Conservation (phyloP, 257 asterid species). For the Penstemon davidsonii region DNA sequence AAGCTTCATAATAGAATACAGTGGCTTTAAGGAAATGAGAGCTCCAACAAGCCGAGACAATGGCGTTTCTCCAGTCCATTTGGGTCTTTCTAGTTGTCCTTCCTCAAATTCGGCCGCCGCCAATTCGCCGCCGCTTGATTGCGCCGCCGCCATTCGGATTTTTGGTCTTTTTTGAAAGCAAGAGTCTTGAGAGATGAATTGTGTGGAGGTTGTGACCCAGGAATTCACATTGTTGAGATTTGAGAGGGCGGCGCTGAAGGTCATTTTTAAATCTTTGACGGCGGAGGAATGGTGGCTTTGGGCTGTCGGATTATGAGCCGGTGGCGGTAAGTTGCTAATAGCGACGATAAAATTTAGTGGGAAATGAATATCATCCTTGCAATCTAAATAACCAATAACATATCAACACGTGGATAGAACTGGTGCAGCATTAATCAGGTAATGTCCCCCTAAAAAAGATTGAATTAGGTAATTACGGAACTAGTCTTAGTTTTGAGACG, state of each 20-base stretch:
- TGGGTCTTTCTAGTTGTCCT: conserved; percentile 79
- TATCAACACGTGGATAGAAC: conserved; percentile 20
- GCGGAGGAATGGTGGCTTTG: conserved; percentile 24
- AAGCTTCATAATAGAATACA: conserved; percentile 66
- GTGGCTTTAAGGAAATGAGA: conserved; percentile 78
- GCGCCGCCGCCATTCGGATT: conserved; percentile 43
- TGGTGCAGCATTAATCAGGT: too few species aligned
- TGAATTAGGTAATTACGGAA: too few species aligned
- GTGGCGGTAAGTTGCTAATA: conserved; percentile 22
- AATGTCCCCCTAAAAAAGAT: too few species aligned
- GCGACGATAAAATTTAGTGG: background rate
- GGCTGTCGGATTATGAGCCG: conserved; percentile 18
- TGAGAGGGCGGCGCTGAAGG: conserved; percentile 37
- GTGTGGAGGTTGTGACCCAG: conserved; percentile 25
- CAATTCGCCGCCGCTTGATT: conserved; percentile 38
- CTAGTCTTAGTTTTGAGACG: too few species aligned
- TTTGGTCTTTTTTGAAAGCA: conserved; percentile 26
- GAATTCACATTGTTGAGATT: conserved; percentile 43
- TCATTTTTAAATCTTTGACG: conserved; percentile 36
- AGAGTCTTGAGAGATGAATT: conserved; percentile 22
- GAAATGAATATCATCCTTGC: background rate
- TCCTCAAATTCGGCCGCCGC: conserved; percentile 53
- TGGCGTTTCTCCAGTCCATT: conserved; percentile 86
- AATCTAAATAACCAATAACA: conserved; percentile 31
- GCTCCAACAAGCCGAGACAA: conserved; percentile 81